Evolutionary conservation across 2,329 filamentous ascomycete species (phyloP), one percentile per base, ranked within the genome.

Genomic region (Xylariaceae sp.): DNA sequence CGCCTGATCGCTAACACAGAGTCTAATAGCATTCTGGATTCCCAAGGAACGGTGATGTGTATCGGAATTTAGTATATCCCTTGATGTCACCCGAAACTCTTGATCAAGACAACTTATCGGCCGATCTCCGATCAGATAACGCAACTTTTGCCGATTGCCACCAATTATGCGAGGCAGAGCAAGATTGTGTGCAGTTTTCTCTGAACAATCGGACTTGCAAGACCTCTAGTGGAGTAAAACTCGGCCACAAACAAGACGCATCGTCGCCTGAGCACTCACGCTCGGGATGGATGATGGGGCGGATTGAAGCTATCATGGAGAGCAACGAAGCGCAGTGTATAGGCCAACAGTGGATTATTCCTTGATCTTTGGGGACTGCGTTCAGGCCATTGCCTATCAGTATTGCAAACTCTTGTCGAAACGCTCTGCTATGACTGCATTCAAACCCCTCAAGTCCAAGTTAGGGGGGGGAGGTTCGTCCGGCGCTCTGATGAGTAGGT

Each of bases 31-130:
- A 40, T 2, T 32, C 11, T 6, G 15, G 19, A 6, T 33, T 54
- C 17, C 52, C 49, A 14, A 49, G 52, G n/a, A 45, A 52, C 35
- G 48, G 49, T 32, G 45, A 54, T 48, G 18, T 54, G 11, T 54
- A 52, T 45, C 52, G 52, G 3, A 30, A 47, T 1, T 40, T 54
- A 14, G 35, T 54, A 2, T 45, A 44, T 7, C 52, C 52, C 12
- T 36, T 19, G 12, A 48, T 54, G n/a, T 40, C 22, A 18, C 31
- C 45, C 17, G 31, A 17, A 14, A 44, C 27, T n/a, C 30, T 17
- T 2, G 45, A 52, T 9, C 52, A 49, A 49, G 52, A 54, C 6
- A 54, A 54, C 22, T 45, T 54, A 14, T 52, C 52, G 15, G 6
- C 31, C 4, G 49, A 52, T 9, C 18, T 42, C 1, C 14, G 22